phyloP scores from a whole-genome alignment of 1,284 basidiomycete species.

The Cutaneotrichosporon sp. region DNA sequence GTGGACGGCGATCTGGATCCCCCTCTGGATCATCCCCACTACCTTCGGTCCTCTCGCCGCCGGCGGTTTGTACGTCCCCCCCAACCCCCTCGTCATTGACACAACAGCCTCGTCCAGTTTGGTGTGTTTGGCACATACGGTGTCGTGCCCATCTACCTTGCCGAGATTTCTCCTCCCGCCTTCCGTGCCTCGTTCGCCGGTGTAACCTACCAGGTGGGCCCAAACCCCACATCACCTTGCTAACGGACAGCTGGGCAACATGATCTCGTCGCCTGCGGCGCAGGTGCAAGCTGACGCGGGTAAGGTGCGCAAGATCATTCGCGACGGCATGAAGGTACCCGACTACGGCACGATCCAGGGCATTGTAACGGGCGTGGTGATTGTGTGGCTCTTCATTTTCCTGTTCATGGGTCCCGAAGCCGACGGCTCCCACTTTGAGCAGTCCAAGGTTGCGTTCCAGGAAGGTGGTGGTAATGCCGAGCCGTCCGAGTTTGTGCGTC shows the following conservation, averaged over 20 bases:
- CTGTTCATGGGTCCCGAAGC: slow-evolving; percentile 53
- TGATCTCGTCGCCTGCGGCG: slow-evolving; percentile 79
- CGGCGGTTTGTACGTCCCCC: slow-evolving; percentile 29
- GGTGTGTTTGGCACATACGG: slow-evolving; percentile 68
- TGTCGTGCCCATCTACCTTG: slow-evolving; percentile 54
- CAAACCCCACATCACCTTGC: background rate
- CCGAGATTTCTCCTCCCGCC: slow-evolving; percentile 74
- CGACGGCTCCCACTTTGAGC: slow-evolving; percentile 77
- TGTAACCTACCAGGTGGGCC: slow-evolving; percentile 68
- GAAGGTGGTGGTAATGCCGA: slow-evolving; percentile 61
- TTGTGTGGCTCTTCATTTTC: slow-evolving; percentile 40
- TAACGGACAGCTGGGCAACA: slow-evolving; percentile 48
- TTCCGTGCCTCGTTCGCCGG: slow-evolving; percentile 93
- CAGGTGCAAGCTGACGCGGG: slow-evolving; percentile 81
- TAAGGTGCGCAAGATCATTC: slow-evolving; percentile 43
- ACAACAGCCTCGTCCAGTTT: slow-evolving; percentile 63
- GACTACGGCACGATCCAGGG: slow-evolving; percentile 83
- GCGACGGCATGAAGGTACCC: slow-evolving; percentile 38
- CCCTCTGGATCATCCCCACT: slow-evolving; percentile 76
- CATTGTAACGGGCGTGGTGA: slow-evolving; percentile 67
- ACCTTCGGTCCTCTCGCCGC: slow-evolving; percentile 39
- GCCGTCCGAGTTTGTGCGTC: slow-evolving; percentile 22
- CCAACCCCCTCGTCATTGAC: background rate
- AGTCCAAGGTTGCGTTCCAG: slow-evolving; percentile 70
- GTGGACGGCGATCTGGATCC: slow-evolving; percentile 49